Conservation (phyloP, 805 yeast genomes). For the Candida piceae region DNA sequence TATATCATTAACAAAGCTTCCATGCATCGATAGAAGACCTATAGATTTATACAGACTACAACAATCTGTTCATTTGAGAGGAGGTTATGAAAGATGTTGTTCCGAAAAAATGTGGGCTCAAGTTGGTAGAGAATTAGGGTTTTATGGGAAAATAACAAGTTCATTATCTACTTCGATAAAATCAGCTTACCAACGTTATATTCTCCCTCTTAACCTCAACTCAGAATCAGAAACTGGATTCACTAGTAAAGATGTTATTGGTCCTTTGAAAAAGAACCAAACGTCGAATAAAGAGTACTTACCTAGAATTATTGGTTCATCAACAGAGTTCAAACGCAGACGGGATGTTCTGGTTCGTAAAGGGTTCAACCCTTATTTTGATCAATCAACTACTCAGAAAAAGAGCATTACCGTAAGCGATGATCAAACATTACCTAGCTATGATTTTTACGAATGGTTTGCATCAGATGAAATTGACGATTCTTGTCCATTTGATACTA, state of each 20-base stretch:
- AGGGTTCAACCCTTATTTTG: constrained; percentile 48
- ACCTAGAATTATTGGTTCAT: constrained; percentile 43
- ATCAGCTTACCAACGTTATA: constrained; percentile 47
- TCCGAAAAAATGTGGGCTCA: constrained; percentile 74
- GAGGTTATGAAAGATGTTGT: constrained; percentile 65
- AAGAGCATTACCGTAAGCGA: constrained; percentile 33
- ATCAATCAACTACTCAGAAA: constrained; percentile 41
- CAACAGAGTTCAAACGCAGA: constrained; percentile 40
- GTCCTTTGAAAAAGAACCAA: constrained; percentile 1
- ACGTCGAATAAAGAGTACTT: constrained; percentile 6
- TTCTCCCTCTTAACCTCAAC: constrained; percentile 24
- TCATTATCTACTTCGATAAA: constrained; percentile 65
- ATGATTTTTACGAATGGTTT: constrained; percentile 43
- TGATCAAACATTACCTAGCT: constrained; percentile 31
- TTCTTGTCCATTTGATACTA: constrained; percentile 32
- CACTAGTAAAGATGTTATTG: constrained; percentile 5
- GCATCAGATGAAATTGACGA: constrained; percentile 34
- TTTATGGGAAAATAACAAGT: constrained; percentile 65
- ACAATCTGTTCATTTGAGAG: constrained; percentile 54
- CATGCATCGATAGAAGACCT: constrained; percentile 61
- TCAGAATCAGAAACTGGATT: constrained; percentile 9
- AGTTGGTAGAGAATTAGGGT: constrained; percentile 76
- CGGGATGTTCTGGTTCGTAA: constrained; percentile 41
- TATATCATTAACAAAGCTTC: constrained; percentile 39
- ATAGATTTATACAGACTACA: constrained; percentile 59